phyloP scores from a whole-genome alignment of 1,284 basidiomycete genomes.

The Puccinia polysora region DNA sequence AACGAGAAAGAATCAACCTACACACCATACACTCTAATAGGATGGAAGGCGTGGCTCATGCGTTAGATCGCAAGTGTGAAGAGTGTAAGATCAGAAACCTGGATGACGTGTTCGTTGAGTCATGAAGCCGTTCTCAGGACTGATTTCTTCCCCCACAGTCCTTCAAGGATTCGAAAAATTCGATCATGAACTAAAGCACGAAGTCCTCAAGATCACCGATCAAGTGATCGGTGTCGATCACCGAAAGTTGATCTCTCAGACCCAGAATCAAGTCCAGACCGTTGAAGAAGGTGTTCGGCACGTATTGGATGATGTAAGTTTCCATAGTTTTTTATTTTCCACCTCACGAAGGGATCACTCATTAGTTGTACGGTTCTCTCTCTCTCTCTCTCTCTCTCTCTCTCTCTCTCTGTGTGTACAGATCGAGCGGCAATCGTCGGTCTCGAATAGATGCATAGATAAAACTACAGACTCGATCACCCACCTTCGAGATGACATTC shows the following conservation, averaged over 20 bases:
- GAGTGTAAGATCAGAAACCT: constrained; percentile 28
- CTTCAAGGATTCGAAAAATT: constrained; percentile 10
- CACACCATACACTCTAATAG: constrained; percentile 2
- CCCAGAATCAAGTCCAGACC: constrained; percentile 9
- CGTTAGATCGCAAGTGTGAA: constrained; percentile 7
- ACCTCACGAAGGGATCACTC: background rate
- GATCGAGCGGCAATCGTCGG: constrained; percentile 22
- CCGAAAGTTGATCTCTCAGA: background rate
- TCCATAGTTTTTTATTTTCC: background rate
- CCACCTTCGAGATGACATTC: constrained; percentile 49
- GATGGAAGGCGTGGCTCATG: constrained; percentile 22
- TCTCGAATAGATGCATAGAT: constrained; percentile 41
- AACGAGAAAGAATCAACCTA: constrained; percentile 12
- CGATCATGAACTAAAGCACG: background rate
- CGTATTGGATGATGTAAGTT: constrained; percentile 20
- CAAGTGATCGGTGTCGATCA: constrained; percentile 25
- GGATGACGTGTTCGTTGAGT: too few species aligned
- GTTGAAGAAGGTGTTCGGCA: constrained; percentile 14
- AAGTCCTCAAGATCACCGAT: constrained; percentile 3
- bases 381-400: too few species aligned
- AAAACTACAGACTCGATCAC: constrained; percentile 47
- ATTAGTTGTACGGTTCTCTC: too few species aligned
- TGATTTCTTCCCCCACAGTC: too few species aligned
- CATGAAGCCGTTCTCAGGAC: too few species aligned
- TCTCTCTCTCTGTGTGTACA: background rate